Evolutionary conservation across 805 yeast species (phyloP).

Genomic region (Barnettozyma sp.): DNA sequence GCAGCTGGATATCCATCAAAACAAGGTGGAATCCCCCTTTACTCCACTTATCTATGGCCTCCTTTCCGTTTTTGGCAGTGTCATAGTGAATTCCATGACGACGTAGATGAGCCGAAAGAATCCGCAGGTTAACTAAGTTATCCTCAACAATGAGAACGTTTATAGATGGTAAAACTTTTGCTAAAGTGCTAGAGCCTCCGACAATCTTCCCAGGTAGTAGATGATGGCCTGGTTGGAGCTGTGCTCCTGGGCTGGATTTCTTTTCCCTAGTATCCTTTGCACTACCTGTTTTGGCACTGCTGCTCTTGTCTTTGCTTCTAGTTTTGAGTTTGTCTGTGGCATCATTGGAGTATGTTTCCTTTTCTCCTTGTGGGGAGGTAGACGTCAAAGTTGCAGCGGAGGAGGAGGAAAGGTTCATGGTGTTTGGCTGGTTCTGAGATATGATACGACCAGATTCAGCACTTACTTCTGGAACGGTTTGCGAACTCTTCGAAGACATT

Average conservation of each 20-base stretch:
- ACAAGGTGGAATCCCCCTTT: conserved; percentile 92
- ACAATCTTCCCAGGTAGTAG: conserved; percentile 2
- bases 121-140: conserved; percentile 87
- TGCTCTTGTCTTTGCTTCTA: neutral
- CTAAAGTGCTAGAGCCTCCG: conserved; percentile 27
- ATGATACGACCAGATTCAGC: neutral
- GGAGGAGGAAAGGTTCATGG: neutral
- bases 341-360: too few relatives aligned
- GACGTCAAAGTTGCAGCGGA: too few relatives aligned
- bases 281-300: neutral
- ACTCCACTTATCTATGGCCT: conserved; percentile 92
- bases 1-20: conserved; percentile 94
- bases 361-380: too few relatives aligned
- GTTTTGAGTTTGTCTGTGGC: too few relatives aligned
- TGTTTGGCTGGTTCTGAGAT: neutral
- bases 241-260: neutral
- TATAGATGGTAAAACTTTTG: conserved; percentile 76
- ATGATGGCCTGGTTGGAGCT: neutral
- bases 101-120: conserved; percentile 80
- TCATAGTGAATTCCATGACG: conserved; percentile 79
- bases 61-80: conserved; percentile 89
- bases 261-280: neutral
- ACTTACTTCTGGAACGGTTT: neutral
- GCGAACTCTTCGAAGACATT: neutral
- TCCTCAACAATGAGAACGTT: conserved; percentile 94